Conservation (phyloP, 2,329 filamentous ascomycete species). For the Cadophora malorum region DNA sequence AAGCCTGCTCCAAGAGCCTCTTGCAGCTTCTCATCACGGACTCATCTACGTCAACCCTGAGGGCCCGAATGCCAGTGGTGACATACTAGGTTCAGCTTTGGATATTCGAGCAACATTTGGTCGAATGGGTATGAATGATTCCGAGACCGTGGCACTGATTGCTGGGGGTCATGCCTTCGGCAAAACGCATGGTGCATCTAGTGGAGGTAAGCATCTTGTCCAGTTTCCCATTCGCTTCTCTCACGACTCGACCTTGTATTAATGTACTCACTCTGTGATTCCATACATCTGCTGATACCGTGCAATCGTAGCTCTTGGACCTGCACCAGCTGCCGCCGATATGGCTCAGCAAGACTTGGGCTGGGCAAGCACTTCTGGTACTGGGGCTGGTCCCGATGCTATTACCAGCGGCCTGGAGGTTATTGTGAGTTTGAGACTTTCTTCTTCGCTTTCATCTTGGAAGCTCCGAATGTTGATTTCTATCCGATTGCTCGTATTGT, state of each 20-base stretch:
- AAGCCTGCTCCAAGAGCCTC: conserved; percentile 52
- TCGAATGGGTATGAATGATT: conserved; percentile 69
- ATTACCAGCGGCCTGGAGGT: conserved; percentile 82
- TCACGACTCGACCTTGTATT: background rate
- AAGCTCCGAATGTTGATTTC: no score
- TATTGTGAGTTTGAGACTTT: conserved; percentile 46
- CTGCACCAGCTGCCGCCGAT: conserved; percentile 62
- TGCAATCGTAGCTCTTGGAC: conserved; percentile 21
- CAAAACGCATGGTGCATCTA: conserved; percentile 63
- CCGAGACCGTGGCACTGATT: conserved; percentile 66
- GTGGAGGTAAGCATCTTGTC: conserved; percentile 15
- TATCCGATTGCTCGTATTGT: no score
- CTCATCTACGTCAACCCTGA: conserved; percentile 69
- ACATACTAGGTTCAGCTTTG: conserved; percentile 59
- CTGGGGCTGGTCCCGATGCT: conserved; percentile 71
- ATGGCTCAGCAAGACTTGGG: conserved; percentile 74
- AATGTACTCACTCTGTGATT: background rate
- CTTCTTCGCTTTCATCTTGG: no score
- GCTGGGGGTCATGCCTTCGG: conserved; percentile 66
- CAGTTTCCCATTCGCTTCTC: background rate
- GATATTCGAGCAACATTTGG: conserved; percentile 65
- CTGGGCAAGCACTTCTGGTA: conserved; percentile 69
- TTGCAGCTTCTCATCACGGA: conserved; percentile 64
- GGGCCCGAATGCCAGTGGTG: conserved; percentile 62
- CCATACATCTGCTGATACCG: conserved; percentile 17